A percentile compares a stretch with the other conserved stretches of the same genome.
Conservation (phyloP, 805 yeast species). For the Candida hungchunana region DNA sequence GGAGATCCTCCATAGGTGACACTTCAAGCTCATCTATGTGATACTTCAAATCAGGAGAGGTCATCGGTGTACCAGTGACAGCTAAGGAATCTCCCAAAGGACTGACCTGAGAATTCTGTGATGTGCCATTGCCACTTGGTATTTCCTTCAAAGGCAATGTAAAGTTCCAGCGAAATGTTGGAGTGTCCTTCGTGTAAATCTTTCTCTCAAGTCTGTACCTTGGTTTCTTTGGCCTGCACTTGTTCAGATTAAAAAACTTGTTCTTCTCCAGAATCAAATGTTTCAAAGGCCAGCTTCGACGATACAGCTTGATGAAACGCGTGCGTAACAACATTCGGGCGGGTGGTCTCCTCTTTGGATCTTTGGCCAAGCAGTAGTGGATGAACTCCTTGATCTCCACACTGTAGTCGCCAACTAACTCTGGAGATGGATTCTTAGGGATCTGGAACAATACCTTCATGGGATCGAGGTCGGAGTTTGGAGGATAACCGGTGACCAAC, state of each 20-base stretch:
- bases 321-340: conserved; percentile 52
- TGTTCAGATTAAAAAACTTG: conserved; percentile 29
- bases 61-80: conserved; percentile 21
- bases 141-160: conserved; percentile 1
- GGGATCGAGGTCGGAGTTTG: conserved; percentile 68
- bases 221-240: conserved; percentile 25
- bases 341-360: conserved; percentile 61
- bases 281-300: conserved; percentile 29
- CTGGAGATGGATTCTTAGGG: conserved; percentile 63
- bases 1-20: conserved; percentile 1
- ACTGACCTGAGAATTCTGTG: conserved; percentile 16
- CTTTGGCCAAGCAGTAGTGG: conserved; percentile 58
- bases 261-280: conserved; percentile 38
- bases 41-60: conserved; percentile 14
- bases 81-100: conserved; percentile 12
- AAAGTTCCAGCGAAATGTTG: neutral
- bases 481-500: conserved; percentile 77
- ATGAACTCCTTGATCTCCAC: conserved; percentile 52
- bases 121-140: conserved; percentile 1
- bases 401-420: conserved; percentile 42
- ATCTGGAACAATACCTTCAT: conserved; percentile 70
- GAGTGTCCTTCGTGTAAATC: conserved; percentile 14
- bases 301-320: conserved; percentile 42
- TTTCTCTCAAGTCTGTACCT: conserved; percentile 24
- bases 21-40: conserved; percentile 1